A percentile compares a stretch with the other conserved stretches of the same genome.
Evolutionary conservation across 805 yeast genomes (phyloP).

Genomic region (Blastobotrys mokoenaii): DNA sequence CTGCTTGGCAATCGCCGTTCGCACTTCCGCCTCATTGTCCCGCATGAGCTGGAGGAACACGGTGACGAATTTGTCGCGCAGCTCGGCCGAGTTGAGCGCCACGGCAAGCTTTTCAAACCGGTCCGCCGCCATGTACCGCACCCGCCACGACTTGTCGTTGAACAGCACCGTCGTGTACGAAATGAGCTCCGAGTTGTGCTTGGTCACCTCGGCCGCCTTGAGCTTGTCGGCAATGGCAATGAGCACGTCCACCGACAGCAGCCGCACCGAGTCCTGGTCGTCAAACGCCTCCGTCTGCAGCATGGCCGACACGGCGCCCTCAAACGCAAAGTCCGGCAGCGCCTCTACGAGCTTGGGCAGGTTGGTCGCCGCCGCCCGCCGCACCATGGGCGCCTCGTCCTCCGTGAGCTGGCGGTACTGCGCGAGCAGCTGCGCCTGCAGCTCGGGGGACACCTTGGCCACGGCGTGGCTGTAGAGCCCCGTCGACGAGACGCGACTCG

Average conservation of each 20-base stretch:
- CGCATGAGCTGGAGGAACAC: conserved; percentile 72
- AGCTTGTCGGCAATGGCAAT: conserved; percentile 55
- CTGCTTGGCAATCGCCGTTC: conserved; percentile 90
- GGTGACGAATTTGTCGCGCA: conserved; percentile 50
- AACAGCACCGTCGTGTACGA: conserved; percentile 57
- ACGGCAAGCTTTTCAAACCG: conserved; percentile 67
- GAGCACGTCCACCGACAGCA: conserved; percentile 79
- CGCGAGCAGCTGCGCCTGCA: conserved; percentile 51
- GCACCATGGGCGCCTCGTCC: conserved; percentile 97
- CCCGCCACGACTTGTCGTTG: conserved; percentile 94
- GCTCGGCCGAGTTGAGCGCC: conserved; percentile 49
- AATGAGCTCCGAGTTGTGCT: conserved; percentile 23
- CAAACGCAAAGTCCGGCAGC: conserved; percentile 30
- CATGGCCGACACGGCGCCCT: conserved; percentile 71
- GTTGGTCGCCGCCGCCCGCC: conserved; percentile 85
- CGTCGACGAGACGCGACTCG: conserved; percentile 82
- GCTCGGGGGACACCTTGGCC: conserved; percentile 27
- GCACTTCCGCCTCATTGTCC: conserved; percentile 93
- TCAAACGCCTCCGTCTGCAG: conserved; percentile 70
- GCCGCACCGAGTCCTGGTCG: conserved; percentile 90
- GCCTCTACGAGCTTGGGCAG: conserved; percentile 67
- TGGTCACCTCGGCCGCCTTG: conserved; percentile 17
- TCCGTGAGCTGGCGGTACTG: conserved; percentile 62
- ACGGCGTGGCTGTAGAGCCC: conserved; percentile 69
- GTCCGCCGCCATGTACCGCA: conserved; percentile 97